Base-by-base conservation (phyloP, 306 rosid species). In the Vigna unguiculata region DNA sequence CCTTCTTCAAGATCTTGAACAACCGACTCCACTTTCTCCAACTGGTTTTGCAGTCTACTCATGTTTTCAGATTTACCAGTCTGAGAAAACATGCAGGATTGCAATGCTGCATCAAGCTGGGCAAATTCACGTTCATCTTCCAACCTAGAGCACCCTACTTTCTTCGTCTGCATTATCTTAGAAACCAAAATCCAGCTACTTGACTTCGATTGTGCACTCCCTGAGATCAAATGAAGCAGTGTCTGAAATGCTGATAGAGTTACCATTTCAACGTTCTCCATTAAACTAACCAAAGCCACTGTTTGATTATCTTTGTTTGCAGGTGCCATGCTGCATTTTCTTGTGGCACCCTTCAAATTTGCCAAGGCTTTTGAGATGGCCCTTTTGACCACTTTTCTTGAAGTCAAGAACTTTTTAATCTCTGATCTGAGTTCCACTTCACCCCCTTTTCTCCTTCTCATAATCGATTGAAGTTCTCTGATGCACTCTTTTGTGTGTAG, bases 1-100 rank as follows among this genome's bases (percentile, higher is more conserved):
- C 71, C 77, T 60, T 58, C 83, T 68, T 78, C 83, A 51, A 83
- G 66, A 10, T 78, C 78, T 34, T 76, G 75, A 78, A 19, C 69
- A 14, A 25, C n/a, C 0, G 57, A 67, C 47, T 83, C 86, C 38
- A 78, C 0, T n/a, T 67, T 78, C 71, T 74, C 71, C 45, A 83
- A 63, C 7, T 55, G 54, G 19, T 69, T 67, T 19, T 83, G 78
- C n/a, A 83, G 57, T n/a, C 57, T 54, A 15, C 38, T 62, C 22
- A 59, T 51, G 74, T 51, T 20, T 5, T 66, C 67, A 64, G 3
- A 55, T 36, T 82, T 82, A 20, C 55, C 34, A 65, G 49, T 16
- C 30, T 59, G 70, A 1, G 40, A 7, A 40, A 55, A 19, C 8
- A 76, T 21, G 65, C 47, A 47, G 11, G 63, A 72, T 17, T 65